Base-by-base conservation (phyloP, 331 rosid genomes). In the Pyrus hybrid region DNA sequence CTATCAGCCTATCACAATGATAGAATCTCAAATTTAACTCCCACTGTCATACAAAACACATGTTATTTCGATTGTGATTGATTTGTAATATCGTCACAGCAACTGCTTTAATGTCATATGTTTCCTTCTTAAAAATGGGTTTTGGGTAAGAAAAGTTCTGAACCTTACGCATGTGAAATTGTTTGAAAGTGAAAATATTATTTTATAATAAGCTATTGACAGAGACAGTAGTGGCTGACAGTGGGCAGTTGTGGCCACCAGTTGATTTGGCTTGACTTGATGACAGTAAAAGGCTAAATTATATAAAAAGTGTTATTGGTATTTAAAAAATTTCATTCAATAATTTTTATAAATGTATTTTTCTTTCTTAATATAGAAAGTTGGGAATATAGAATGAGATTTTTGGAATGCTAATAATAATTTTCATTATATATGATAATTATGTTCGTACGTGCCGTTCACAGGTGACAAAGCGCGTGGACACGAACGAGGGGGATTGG, bases 391-490 rank as follows among this genome's bases (percentile, higher is more conserved):
- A n/a, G n/a, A n/a, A n/a, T n/a, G n/a, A n/a, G n/a, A n/a, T n/a
- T n/a, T n/a, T n/a, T n/a, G n/a, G n/a, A n/a, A n/a, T n/a, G n/a
- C n/a, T n/a, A n/a, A n/a, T n/a, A n/a, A n/a, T n/a, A n/a, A n/a
- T n/a, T n/a, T n/a, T n/a, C n/a, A n/a, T n/a, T n/a, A n/a, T n/a
- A n/a, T n/a, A 37, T 37, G 13, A 41, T 2, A 41, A 10, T 41
- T 41, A 10, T 1, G 47, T 41, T 41, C 5, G 47, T 4, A 13
- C 14, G 47, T 41, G 47, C 14, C 3, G 14, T 11, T 41, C 60
- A 69, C 76, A 93, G 98, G 99, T 95, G 84, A 95, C 99, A 2
- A 95, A 89, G 94, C 91, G 99, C 69, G 93, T 92, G 92, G 97
- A 95, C 23, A 89, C 97, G 3, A 66, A 79, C 26, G 97, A 92